Percentiles rank a stretch among this genome's conserved stretches.
Evolutionary conservation across 305 asterid genomes (phyloP).

Genomic region (Andrographis paniculata): DNA sequence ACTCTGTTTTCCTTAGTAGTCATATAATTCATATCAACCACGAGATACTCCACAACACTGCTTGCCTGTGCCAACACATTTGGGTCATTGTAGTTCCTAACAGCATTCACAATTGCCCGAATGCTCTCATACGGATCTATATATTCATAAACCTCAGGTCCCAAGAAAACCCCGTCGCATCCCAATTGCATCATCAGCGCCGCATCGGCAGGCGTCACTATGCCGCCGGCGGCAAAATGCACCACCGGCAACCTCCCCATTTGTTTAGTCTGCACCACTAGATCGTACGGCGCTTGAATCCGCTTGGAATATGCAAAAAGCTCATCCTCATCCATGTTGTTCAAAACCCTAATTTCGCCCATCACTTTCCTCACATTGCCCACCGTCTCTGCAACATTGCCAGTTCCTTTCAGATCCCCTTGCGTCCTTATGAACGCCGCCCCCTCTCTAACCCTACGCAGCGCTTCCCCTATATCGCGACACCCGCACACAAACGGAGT

Average conservation of each 20-base stretch:
- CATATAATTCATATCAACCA: slow-evolving; percentile 43
- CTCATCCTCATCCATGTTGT: slow-evolving; percentile 83
- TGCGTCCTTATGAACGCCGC: slow-evolving; percentile 72
- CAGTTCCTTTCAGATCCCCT: slow-evolving; percentile 44
- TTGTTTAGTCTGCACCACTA: slow-evolving; percentile 76
- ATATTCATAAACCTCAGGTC: slow-evolving; percentile 43
- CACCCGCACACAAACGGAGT: slow-evolving; percentile 67
- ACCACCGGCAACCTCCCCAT: slow-evolving; percentile 89
- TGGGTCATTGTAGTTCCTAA: slow-evolving; percentile 68
- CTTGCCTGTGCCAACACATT: slow-evolving; percentile 56
- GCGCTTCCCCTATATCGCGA: slow-evolving; percentile 70
- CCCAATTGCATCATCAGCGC: slow-evolving; percentile 91
- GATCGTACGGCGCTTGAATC: slow-evolving; percentile 66
- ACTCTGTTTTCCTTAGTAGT: slow-evolving; percentile 32
- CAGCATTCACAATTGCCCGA: slow-evolving; percentile 65
- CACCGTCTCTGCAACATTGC: slow-evolving; percentile 46
- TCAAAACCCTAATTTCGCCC: slow-evolving; percentile 62
- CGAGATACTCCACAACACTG: slow-evolving; percentile 50
- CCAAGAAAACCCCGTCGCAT: slow-evolving; percentile 71
- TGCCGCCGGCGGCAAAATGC: slow-evolving; percentile 88
- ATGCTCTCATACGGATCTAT: slow-evolving; percentile 48
- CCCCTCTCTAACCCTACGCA: slow-evolving; percentile 76
- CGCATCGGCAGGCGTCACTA: slow-evolving; percentile 77
- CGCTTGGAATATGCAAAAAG: slow-evolving; percentile 61
- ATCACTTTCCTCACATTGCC: slow-evolving; percentile 59